Percentiles rank a stretch among this genome's conserved stretches.
Evolutionary conservation across 108 stramenopile species (phyloP).

Genomic region (Skeletonema potamos): DNA sequence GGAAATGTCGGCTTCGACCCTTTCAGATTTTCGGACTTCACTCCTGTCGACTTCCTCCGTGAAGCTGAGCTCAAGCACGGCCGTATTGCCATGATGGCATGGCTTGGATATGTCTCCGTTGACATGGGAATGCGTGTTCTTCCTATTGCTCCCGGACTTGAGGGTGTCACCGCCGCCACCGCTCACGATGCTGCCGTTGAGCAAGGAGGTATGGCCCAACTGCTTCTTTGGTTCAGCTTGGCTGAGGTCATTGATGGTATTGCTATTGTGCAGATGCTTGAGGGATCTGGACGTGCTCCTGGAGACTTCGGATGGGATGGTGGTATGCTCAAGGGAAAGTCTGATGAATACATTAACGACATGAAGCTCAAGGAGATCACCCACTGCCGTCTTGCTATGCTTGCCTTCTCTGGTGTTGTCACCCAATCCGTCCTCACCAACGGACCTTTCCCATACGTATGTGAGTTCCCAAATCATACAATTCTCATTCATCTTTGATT

Average conservation of each 20-base stretch:
- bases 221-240: conserved; percentile 73
- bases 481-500: too few species aligned
- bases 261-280: conserved; percentile 82
- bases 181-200: conserved; percentile 81
- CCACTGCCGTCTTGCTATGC: conserved; percentile 95
- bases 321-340: conserved; percentile 79
- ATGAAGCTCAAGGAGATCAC: conserved; percentile 91
- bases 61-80: conserved; percentile 97
- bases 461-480: not conserved
- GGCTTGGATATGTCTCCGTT: conserved; percentile 87
- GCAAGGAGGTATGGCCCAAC: conserved; percentile 87
- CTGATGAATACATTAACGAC: conserved; percentile 66
- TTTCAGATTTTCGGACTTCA: conserved; percentile 85
- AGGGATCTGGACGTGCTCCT: conserved; percentile 91
- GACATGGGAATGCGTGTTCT: conserved; percentile 80
- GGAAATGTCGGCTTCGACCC: conserved; percentile 95
- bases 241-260: conserved; percentile 74
- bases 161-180: conserved; percentile 73
- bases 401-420: conserved; percentile 90
- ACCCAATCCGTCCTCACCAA: conserved; percentile 94
- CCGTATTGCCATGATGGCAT: conserved; percentile 93
- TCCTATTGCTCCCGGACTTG: conserved; percentile 74
- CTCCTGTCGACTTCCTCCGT: conserved; percentile 91
- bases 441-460: conserved; percentile 84
- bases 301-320: conserved; percentile 94